Evolutionary conservation across 2,329 filamentous ascomycete species (phyloP).

Genomic region (Scedosporium aurantiacum): DNA sequence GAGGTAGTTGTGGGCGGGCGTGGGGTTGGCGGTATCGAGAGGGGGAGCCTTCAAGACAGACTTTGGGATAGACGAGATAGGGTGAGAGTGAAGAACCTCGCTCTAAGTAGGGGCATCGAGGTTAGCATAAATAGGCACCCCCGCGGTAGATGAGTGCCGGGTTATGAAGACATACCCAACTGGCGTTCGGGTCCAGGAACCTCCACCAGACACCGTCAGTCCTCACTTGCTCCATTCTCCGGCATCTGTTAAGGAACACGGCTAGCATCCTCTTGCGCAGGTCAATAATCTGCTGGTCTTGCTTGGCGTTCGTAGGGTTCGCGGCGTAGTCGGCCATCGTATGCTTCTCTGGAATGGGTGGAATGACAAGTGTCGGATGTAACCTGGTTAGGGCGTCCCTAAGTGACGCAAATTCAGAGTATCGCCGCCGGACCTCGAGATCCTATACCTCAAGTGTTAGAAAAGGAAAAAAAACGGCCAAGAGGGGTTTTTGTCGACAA

Average conservation of each 20-base stretch:
- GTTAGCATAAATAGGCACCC: slow-evolving; percentile 7
- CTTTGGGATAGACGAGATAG: slow-evolving; percentile 84
- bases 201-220: slow-evolving; percentile 96
- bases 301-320: slow-evolving; percentile 94
- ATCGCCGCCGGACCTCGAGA: slow-evolving; percentile 84
- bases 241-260: slow-evolving; percentile 88
- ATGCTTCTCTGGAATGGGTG: slow-evolving; percentile 96
- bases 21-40: slow-evolving; percentile 85
- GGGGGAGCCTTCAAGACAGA: slow-evolving; percentile 92
- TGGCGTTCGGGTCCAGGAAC: slow-evolving; percentile 94
- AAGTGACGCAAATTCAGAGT: slow-evolving; percentile 92
- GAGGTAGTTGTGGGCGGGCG: slow-evolving; percentile 73
- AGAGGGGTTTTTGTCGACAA: background rate
- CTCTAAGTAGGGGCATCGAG: slow-evolving; percentile 43
- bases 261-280: slow-evolving; percentile 92
- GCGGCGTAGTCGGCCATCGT: slow-evolving; percentile 98
- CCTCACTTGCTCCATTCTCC: slow-evolving; percentile 81
- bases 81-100: slow-evolving; percentile 89
- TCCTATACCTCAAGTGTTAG: slow-evolving; percentile 45
- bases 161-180: slow-evolving; percentile 59
- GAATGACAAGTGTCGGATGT: slow-evolving; percentile 90
- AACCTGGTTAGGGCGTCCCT: slow-evolving; percentile 80
- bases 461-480: background rate
- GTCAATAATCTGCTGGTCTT: slow-evolving; percentile 94
- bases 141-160: background rate